phyloP scores from a whole-genome alignment of 1,284 basidiomycete genomes.

The Trametes versicolor region DNA sequence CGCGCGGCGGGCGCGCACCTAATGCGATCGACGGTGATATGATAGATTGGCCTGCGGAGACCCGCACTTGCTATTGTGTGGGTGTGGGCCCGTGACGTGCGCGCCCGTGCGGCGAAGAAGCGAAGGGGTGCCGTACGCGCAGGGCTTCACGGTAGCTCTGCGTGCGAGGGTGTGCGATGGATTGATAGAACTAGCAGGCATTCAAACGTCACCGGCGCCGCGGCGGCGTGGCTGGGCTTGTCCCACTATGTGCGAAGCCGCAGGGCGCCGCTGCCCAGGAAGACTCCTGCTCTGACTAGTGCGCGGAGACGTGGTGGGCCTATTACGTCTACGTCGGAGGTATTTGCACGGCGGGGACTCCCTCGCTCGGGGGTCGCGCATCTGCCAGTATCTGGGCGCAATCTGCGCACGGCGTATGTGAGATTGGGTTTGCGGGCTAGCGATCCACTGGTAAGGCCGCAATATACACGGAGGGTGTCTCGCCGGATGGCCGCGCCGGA shows the following conservation, averaged over 20 bases:
- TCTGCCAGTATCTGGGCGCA: neutral
- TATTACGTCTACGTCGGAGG: slow-evolving; percentile 22
- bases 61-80: slow-evolving; percentile 21
- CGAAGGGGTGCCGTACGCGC: neutral
- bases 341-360: neutral
- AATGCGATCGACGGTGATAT: slow-evolving; percentile 22
- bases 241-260: slow-evolving; percentile 12
- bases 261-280: slow-evolving; percentile 11
- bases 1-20: neutral
- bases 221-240: neutral
- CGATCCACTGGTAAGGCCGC: slow-evolving; percentile 34
- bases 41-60: slow-evolving; percentile 22
- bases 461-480: slow-evolving; percentile 32
- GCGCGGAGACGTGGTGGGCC: slow-evolving; percentile 18
- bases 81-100: slow-evolving; percentile 1
- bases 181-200: neutral
- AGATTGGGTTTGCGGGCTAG: slow-evolving; percentile 9
- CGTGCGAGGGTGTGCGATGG: neutral
- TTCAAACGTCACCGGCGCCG: slow-evolving; percentile 3
- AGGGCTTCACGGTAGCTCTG: neutral
- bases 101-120: neutral
- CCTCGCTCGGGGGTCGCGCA: neutral
- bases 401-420: neutral
- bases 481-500: slow-evolving; percentile 18
- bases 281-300: slow-evolving; percentile 5